Evolutionary conservation across 495 filamentous ascomycete genomes (phyloP).

Genomic region (Jackrogersella multiformis): DNA sequence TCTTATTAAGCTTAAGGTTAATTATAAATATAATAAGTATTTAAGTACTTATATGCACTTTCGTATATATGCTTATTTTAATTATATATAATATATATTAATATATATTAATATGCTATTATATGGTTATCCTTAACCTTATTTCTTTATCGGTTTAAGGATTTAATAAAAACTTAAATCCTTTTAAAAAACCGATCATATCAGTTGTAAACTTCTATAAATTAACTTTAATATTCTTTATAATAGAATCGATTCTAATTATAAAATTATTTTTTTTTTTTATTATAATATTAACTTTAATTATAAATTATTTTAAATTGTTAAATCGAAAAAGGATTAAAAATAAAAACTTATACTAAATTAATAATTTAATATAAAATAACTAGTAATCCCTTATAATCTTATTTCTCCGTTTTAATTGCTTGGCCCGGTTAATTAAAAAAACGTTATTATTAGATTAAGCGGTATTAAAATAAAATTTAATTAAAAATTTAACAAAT

Average conservation of each 20-base stretch:
- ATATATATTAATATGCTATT: no score
- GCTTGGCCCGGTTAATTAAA: background rate
- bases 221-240: background rate
- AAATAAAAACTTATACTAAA: background rate
- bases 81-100: background rate
- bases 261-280: background rate
- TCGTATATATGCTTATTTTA: no score
- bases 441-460: background rate
- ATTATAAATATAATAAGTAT: no score
- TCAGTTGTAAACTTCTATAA: background rate
- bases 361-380: background rate
- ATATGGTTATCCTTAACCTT: background rate
- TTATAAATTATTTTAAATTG: background rate
- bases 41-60: no score
- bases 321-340: background rate
- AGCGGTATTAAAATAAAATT: background rate
- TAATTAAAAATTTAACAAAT: background rate
- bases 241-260: no score
- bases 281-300: background rate
- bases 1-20: no score
- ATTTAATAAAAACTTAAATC: background rate
- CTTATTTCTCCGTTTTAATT: background rate
- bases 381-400: no score
- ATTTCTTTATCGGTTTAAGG: background rate
- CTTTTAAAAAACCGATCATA: background rate